These are phyloP conservation scores for Fistulinella prunicolor DNA, from an alignment of 768 basidiomycete genomes.

Conservation along the genomic window DNA sequence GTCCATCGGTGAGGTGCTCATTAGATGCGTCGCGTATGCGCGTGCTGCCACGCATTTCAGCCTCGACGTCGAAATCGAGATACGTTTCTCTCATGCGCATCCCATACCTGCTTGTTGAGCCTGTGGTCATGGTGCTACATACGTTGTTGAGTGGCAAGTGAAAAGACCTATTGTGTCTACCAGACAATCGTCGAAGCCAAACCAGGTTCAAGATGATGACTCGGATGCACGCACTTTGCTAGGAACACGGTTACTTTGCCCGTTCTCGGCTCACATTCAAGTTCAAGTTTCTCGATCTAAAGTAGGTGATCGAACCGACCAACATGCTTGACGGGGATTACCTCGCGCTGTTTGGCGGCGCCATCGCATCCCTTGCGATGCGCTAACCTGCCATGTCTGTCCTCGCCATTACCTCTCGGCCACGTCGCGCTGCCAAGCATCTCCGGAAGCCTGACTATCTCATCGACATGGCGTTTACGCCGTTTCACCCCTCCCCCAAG, in stretches of 20 bases:
- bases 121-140: no score
- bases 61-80: slow-evolving; percentile 44
- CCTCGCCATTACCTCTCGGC: slow-evolving; percentile 35
- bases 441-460: slow-evolving; percentile 37
- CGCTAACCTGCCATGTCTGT: slow-evolving; percentile 36
- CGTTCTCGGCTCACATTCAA: no score
- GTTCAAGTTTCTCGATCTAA: no score
- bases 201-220: no score
- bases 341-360: slow-evolving; percentile 32
- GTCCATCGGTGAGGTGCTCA: slow-evolving; percentile 31
- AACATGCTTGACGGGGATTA: slow-evolving; percentile 33
- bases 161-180: no score
- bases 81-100: slow-evolving; percentile 20
- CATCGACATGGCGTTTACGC: slow-evolving; percentile 30
- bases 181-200: no score
- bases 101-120: no score
- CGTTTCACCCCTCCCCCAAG: no score
- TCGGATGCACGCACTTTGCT: no score
- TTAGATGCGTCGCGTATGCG: slow-evolving; percentile 36
- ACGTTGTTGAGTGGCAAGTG: no score
- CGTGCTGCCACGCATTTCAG: slow-evolving; percentile 38
- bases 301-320: slow-evolving; percentile 38
- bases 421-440: slow-evolving; percentile 35
- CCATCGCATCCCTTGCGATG: slow-evolving; percentile 22
- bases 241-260: no score